These are phyloP conservation scores for Omphalotus guepiniiformis DNA, from an alignment of 768 basidiomycete species.

Conservation along the genomic window DNA sequence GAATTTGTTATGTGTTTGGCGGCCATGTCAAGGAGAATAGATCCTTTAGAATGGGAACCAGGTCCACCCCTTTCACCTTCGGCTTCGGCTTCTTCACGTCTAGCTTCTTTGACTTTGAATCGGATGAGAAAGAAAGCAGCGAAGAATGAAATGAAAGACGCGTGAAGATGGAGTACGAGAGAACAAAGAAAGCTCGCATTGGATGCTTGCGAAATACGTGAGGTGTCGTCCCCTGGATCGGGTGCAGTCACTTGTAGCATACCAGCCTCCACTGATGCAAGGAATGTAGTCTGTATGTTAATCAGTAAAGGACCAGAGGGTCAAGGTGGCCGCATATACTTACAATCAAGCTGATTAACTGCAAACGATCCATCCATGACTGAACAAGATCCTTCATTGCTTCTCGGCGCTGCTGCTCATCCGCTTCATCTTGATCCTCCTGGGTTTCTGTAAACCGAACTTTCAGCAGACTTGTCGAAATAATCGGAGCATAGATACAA, in stretches of 20 bases:
- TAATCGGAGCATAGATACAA: too few species aligned
- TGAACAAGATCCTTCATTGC: slow-evolving; percentile 48
- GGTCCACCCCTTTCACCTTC: too few species aligned
- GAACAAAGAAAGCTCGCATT: slow-evolving; percentile 49
- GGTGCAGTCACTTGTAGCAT: slow-evolving; percentile 44
- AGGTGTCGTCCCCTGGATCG: slow-evolving; percentile 7
- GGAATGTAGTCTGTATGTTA: slow-evolving; percentile 50
- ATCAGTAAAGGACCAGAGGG: background rate
- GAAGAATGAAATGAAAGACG: slow-evolving; percentile 41
- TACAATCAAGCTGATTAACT: slow-evolving; percentile 57
- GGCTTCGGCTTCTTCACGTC: slow-evolving; percentile 38
- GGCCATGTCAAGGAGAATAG: slow-evolving; percentile 5
- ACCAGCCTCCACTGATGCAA: slow-evolving; percentile 54
- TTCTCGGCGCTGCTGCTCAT: slow-evolving; percentile 39
- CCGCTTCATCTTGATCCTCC: slow-evolving; percentile 43
- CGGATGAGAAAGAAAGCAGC: slow-evolving; percentile 53
- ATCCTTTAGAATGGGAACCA: background rate
- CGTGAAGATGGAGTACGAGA: slow-evolving; percentile 48
- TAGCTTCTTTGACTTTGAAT: slow-evolving; percentile 52
- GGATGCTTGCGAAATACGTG: slow-evolving; percentile 25
- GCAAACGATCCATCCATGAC: slow-evolving; percentile 60
- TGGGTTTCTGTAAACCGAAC: slow-evolving; percentile 26
- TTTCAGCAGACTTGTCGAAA: background rate
- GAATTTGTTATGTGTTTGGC: slow-evolving; percentile 4
- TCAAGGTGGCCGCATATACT: too few species aligned